A percentile compares a stretch with the other conserved stretches of the same genome.
phyloP scores from a whole-genome alignment of 1,284 basidiomycete species.

The Rhodotorula sp. region DNA sequence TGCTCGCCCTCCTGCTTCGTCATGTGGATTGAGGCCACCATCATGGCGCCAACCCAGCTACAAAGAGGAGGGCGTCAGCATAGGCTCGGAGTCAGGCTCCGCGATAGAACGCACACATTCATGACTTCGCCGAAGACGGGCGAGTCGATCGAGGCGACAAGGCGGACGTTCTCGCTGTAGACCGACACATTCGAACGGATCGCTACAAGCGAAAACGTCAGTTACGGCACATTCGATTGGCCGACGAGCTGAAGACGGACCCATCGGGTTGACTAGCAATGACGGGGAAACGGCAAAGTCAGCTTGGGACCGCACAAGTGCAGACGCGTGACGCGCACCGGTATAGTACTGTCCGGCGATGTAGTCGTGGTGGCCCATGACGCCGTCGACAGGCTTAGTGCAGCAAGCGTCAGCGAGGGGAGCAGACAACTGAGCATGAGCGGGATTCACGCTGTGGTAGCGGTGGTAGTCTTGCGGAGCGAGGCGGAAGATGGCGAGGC shows the following conservation, averaged over 20 bases:
- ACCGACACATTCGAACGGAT: slow-evolving; percentile 66
- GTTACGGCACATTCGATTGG: no score
- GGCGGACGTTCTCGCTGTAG: slow-evolving; percentile 88
- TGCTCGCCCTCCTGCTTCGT: slow-evolving; percentile 78
- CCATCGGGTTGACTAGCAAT: slow-evolving; percentile 46
- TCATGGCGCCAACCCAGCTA: slow-evolving; percentile 44
- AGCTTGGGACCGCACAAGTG: neutral
- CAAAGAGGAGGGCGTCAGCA: slow-evolving; percentile 19
- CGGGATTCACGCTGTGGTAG: slow-evolving; percentile 49
- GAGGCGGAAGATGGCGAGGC: slow-evolving; percentile 81
- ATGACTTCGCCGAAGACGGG: slow-evolving; percentile 83
- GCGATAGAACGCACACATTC: slow-evolving; percentile 69
- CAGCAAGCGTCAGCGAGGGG: neutral
- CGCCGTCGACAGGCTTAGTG: slow-evolving; percentile 39
- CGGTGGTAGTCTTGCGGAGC: slow-evolving; percentile 94
- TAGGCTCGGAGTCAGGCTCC: slow-evolving; percentile 44
- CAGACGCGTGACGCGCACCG: slow-evolving; percentile 60
- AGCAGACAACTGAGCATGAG: neutral
- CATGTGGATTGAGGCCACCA: slow-evolving; percentile 54
- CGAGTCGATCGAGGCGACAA: slow-evolving; percentile 83
- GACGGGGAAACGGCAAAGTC: neutral
- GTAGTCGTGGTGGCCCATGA: slow-evolving; percentile 72
- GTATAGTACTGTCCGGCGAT: slow-evolving; percentile 89
- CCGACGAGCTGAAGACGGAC: neutral
- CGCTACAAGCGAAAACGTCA: neutral